Evolutionary conservation across 1,284 basidiomycete genomes (phyloP).

Genomic region (Filobasidium uniguttulatum): DNA sequence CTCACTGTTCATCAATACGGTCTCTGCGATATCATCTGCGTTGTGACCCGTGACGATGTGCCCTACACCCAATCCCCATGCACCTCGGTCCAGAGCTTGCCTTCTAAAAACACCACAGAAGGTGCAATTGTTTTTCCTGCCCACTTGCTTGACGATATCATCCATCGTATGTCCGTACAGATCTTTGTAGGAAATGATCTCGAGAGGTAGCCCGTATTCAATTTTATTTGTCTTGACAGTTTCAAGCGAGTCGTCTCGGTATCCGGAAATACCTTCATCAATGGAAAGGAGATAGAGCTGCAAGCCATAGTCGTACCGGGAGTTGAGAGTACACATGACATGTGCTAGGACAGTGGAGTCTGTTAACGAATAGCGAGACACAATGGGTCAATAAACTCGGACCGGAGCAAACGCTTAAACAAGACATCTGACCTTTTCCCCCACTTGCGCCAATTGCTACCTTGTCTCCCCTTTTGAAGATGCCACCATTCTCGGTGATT

Average conservation of each 20-base stretch:
- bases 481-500: slow-evolving; percentile 53
- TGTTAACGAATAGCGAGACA: slow-evolving; percentile 28
- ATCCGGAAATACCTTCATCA: slow-evolving; percentile 97
- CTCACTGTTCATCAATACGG: slow-evolving; percentile 94
- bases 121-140: slow-evolving; percentile 97
- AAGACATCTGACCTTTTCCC: slow-evolving; percentile 67
- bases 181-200: slow-evolving; percentile 89
- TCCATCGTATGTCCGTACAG: slow-evolving; percentile 99
- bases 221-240: slow-evolving; percentile 95
- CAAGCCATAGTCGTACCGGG: slow-evolving; percentile 83
- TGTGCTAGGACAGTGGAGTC: slow-evolving; percentile 96
- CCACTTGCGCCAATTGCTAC: slow-evolving; percentile 97
- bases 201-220: slow-evolving; percentile 89
- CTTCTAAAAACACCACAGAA: slow-evolving; percentile 96
- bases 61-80: slow-evolving; percentile 74
- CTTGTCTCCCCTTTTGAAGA: slow-evolving; percentile 82
- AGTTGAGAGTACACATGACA: slow-evolving; percentile 90
- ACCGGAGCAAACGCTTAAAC: background rate
- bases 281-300: slow-evolving; percentile 88
- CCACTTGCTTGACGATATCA: slow-evolving; percentile 78
- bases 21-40: slow-evolving; percentile 97
- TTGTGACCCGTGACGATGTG: slow-evolving; percentile 99
- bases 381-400: background rate
- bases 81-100: slow-evolving; percentile 90
- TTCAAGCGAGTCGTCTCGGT: slow-evolving; percentile 95